A percentile compares a stretch with the other conserved stretches of the same genome.
These are phyloP conservation scores for Singerocomus rubriflavus DNA, from an alignment of 1,284 basidiomycete species.

Conservation along the genomic window DNA sequence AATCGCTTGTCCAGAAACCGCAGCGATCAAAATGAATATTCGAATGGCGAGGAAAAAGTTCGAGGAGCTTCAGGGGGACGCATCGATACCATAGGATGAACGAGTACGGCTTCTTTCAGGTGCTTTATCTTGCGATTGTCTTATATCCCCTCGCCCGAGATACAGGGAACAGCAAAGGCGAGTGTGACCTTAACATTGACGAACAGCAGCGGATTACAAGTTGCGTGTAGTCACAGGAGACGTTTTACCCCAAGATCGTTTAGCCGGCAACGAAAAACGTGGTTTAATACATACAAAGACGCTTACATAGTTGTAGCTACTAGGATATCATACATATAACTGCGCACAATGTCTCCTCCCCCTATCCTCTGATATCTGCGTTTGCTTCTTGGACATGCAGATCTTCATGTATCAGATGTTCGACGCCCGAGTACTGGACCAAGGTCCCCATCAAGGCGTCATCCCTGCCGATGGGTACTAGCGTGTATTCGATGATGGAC, in stretches of 20 bases:
- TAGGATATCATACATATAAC: slow-evolving; percentile 12
- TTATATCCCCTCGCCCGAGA: neutral
- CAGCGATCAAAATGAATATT: slow-evolving; percentile 82
- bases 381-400: slow-evolving; percentile 41
- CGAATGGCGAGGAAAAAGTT: slow-evolving; percentile 79
- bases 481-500: slow-evolving; percentile 48
- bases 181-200: neutral
- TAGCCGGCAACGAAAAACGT: neutral
- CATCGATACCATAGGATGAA: slow-evolving; percentile 19
- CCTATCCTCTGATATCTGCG: slow-evolving; percentile 41
- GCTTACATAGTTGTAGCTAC: slow-evolving; percentile 7
- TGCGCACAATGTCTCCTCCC: neutral
- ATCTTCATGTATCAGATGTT: slow-evolving; percentile 43
- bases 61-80: slow-evolving; percentile 75
- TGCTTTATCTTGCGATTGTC: neutral
- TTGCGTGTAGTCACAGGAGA: neutral
- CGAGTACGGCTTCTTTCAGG: neutral
- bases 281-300: neutral
- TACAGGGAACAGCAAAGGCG: neutral
- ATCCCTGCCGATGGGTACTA: slow-evolving; percentile 35
- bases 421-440: slow-evolving; percentile 50
- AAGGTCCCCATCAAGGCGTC: slow-evolving; percentile 38
- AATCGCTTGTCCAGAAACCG: slow-evolving; percentile 56
- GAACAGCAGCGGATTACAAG: neutral
- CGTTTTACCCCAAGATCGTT: neutral